Base-by-base conservation (phyloP, 2,329 filamentous ascomycete species). In the Nakataea oryzae region DNA sequence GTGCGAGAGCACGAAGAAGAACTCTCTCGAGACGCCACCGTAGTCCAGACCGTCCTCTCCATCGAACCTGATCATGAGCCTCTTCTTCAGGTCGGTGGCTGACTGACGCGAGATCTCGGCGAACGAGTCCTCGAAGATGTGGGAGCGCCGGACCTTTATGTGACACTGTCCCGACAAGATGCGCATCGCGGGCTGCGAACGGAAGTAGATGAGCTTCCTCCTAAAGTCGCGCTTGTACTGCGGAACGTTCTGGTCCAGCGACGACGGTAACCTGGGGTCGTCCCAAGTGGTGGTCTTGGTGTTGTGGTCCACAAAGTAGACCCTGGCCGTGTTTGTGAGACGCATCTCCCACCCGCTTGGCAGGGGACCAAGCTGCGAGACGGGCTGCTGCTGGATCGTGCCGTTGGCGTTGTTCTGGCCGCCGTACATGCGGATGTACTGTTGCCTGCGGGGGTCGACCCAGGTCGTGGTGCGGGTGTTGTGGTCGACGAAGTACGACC, bases 201-300 rank as follows among this genome's bases (percentile, higher is more conserved):
- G 86, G 89, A 99, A 99, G 80, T 99, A 99, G 69, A 99, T 99
- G 66, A 99, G 82, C 80, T 99, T 99, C 71, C 95, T 85, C 71
- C 95, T 83, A 83, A 99, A 99, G 75, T 99, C 95, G 76, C 95
- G 91, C 86, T 99, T 99, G 80, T 99, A 99, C 77, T 99, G 95
- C 61, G 95, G 95, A 60, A 99, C 95, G 65, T 97, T 97, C 77
- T 99, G 95, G 70, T 99, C 95, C 65, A 99, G 80, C 0, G 95
- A 97, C 3, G 93, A 97, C 28, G 95, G 95, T 68, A 99, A 79
- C 71, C 95, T 86, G 47, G 95, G 95, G 71, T 99, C 95, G 72
- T 99, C 95, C 95, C 95, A 99, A 1, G 95, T 99, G 3, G 95
- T 99, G 0, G 95, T 99, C 81, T 99, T 99, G 57, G 95, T 99